Conservation (phyloP, 1,284 basidiomycete genomes). For the Irpex rosettiformis region DNA sequence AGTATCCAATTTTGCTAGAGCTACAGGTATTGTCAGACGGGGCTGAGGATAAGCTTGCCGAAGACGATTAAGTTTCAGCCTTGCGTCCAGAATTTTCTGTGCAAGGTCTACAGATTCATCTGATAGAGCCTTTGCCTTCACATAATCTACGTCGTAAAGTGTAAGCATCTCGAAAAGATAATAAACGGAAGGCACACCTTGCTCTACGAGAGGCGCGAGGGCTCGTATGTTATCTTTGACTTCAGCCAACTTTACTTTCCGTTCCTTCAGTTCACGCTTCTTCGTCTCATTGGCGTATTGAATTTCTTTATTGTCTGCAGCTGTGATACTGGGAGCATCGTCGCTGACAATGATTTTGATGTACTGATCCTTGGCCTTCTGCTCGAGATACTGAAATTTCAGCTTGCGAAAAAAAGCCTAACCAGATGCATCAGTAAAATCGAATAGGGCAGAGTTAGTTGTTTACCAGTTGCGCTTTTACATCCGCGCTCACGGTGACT, state of each 20-base stretch:
- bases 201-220: slow-evolving; percentile 62
- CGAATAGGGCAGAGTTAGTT: slow-evolving; percentile 5
- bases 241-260: slow-evolving; percentile 60
- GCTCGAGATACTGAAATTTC: slow-evolving; percentile 84
- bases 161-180: too few species aligned
- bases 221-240: slow-evolving; percentile 58
- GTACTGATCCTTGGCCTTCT: slow-evolving; percentile 85
- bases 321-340: slow-evolving; percentile 71
- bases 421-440: slow-evolving; percentile 4
- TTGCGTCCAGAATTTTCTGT: slow-evolving; percentile 77
- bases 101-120: slow-evolving; percentile 56
- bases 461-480: slow-evolving; percentile 45
- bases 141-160: slow-evolving; percentile 44
- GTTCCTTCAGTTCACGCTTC: slow-evolving; percentile 62
- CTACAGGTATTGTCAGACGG: slow-evolving; percentile 69
- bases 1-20: slow-evolving; percentile 64
- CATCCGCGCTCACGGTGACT: slow-evolving; percentile 41
- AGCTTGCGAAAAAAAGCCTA: slow-evolving; percentile 79
- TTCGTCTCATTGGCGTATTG: slow-evolving; percentile 60
- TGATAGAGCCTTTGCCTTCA: slow-evolving; percentile 48
- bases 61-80: slow-evolving; percentile 72
- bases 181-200: slow-evolving; percentile 46
- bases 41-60: slow-evolving; percentile 76
- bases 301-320: slow-evolving; percentile 69
- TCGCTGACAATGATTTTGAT: slow-evolving; percentile 81